These are phyloP conservation scores for Puccinia horiana DNA, from an alignment of 1,284 basidiomycete species.

Conservation along the genomic window DNA sequence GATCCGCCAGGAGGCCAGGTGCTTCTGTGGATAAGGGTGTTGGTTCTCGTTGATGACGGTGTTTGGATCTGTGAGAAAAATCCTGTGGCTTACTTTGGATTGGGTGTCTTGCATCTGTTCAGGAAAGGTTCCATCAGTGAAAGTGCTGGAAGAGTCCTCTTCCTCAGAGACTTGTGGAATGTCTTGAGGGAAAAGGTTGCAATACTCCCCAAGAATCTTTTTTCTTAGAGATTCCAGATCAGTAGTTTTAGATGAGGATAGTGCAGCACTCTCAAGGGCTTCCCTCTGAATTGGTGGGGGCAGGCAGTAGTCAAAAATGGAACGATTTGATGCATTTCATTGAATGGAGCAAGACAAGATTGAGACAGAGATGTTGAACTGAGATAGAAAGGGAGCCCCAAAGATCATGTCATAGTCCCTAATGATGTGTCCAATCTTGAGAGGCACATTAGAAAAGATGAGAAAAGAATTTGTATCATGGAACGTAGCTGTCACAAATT, in stretches of 20 bases:
- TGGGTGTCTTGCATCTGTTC: background rate
- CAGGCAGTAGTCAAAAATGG: background rate
- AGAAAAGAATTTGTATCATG: too few species aligned
- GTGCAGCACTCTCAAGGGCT: background rate
- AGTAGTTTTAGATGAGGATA: background rate
- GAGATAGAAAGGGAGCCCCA: background rate
- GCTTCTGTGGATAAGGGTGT: slow-evolving; percentile 13
- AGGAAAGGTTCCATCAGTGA: background rate
- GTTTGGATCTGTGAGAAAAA: background rate
- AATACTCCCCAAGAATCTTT: background rate
- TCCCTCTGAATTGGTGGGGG: background rate
- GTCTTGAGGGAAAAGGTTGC: background rate
- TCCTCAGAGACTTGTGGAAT: too few species aligned
- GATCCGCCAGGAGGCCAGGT: background rate
- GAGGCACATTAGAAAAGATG: background rate
- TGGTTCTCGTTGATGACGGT: slow-evolving; percentile 8
- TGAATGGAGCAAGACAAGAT: background rate
- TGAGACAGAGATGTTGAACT: background rate
- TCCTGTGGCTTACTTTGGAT: background rate
- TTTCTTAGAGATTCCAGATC: background rate
- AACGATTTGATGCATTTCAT: background rate
- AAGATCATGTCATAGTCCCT: slow-evolving; percentile 19
- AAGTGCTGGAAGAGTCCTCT: slow-evolving; percentile 7
- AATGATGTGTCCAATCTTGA: background rate
- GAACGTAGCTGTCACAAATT: background rate